A percentile compares a stretch with the other conserved stretches of the same genome.
These are phyloP conservation scores for Tolypocladium inflatum DNA, from an alignment of 2,329 filamentous ascomycete genomes.

Conservation along the genomic window DNA sequence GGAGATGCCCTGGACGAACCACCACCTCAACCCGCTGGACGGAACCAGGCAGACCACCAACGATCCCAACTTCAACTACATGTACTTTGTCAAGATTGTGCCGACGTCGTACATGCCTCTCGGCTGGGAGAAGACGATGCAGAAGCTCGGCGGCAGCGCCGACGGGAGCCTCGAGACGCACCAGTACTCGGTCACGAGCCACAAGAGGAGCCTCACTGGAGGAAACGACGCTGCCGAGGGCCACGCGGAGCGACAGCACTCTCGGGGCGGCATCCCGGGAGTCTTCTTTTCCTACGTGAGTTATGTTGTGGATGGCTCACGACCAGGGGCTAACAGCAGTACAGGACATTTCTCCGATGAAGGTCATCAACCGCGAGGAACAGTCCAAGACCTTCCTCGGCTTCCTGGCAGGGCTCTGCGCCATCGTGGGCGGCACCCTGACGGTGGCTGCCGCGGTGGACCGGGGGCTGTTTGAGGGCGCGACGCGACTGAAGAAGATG, in stretches of 20 bases:
- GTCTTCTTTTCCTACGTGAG: conserved; percentile 97
- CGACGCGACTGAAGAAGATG: conserved; percentile 77
- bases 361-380: conserved; percentile 94
- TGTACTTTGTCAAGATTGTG: conserved; percentile 99
- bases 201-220: conserved; percentile 79
- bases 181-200: conserved; percentile 95
- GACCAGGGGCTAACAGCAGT: background rate
- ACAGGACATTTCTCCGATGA: conserved; percentile 98
- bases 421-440: conserved; percentile 86
- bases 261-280: conserved; percentile 84
- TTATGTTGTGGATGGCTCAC: background rate
- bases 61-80: conserved; percentile 86
- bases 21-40: conserved; percentile 89
- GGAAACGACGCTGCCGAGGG: conserved; percentile 80
- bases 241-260: conserved; percentile 86
- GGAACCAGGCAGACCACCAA: conserved; percentile 64
- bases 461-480: conserved; percentile 82
- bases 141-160: conserved; percentile 32
- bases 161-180: conserved; percentile 91
- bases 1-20: conserved; percentile 65
- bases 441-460: conserved; percentile 94
- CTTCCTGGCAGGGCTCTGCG: conserved; percentile 90
- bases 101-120: conserved; percentile 90
- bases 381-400: conserved; percentile 81
- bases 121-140: conserved; percentile 63